Conservation (phyloP, 176 grass and related monocot genomes). For the Bothriochloa decipiens region DNA sequence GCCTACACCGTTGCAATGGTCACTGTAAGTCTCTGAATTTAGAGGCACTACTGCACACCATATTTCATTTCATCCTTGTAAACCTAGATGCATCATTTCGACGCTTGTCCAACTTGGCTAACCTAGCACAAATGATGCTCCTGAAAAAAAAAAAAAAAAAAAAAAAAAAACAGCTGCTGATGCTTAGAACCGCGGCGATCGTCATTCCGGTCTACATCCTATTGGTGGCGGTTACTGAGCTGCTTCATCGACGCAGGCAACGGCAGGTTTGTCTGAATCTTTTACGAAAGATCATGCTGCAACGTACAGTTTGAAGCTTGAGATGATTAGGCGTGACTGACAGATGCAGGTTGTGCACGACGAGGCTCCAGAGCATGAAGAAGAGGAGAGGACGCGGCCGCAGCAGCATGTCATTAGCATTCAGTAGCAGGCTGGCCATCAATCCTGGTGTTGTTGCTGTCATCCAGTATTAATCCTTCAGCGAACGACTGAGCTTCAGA, state of each 20-base stretch:
- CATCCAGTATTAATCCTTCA: background rate
- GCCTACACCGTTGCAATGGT: constrained; percentile 49
- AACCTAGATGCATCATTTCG: background rate
- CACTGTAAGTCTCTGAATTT: constrained; percentile 54
- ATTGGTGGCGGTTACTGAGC: constrained; percentile 40
- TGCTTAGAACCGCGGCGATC: constrained; percentile 62
- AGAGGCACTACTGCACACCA: too few species aligned
- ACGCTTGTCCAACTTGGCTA: background rate
- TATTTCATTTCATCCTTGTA: background rate
- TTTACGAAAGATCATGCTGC: background rate
- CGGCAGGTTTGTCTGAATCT: constrained; percentile 44
- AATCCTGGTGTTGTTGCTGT: background rate
- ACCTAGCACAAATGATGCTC: background rate
- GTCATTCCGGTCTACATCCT: constrained; percentile 68
- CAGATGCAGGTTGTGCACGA: constrained; percentile 14
- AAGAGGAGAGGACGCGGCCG: constrained; percentile 14
- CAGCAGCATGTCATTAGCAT: constrained; percentile 41
- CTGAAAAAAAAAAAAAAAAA: too few species aligned
- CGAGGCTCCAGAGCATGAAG: constrained; percentile 20
- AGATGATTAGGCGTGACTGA: background rate
- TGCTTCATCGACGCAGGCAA: constrained; percentile 44
- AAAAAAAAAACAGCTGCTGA: constrained; percentile 48
- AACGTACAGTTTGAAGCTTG: background rate
- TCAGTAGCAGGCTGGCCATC: constrained; percentile 13
- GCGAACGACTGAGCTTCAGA: background rate